These are phyloP conservation scores for Dentiscutata heterogama DNA, from an alignment of 371 early-diverging fungal genomes.

Conservation along the genomic window DNA sequence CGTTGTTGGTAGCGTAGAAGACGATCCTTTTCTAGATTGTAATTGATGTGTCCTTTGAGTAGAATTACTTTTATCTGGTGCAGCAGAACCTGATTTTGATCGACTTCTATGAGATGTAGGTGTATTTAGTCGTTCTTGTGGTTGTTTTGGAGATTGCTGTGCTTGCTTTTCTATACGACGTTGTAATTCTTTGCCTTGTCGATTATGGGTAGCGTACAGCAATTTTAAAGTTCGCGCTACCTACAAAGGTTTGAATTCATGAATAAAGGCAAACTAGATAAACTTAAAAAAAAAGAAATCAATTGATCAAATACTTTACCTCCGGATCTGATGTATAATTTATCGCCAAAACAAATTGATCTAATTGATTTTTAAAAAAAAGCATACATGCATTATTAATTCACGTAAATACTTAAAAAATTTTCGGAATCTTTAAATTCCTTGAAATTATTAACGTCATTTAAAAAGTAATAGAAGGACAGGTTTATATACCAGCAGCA, in stretches of 20 bases:
- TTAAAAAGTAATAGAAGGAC: too few relatives aligned
- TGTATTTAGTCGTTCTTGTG: slow-evolving; percentile 42
- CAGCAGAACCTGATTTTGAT: neutral
- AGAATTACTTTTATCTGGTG: neutral
- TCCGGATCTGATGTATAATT: slow-evolving; percentile 55
- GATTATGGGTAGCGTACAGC: slow-evolving; percentile 52
- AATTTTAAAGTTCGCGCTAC: slow-evolving; percentile 53
- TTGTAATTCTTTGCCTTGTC: slow-evolving; percentile 53
- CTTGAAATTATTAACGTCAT: neutral
- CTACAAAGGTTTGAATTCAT: slow-evolving; percentile 38
- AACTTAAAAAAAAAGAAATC: neutral
- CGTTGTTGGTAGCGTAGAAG: neutral
- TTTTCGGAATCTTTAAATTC: neutral
- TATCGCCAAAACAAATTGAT: slow-evolving; percentile 56
- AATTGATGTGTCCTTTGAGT: neutral
- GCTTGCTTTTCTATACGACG: slow-evolving; percentile 40
- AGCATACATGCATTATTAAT: slow-evolving; percentile 22
- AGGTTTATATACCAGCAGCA: slow-evolving; percentile 56
- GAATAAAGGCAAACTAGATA: neutral
- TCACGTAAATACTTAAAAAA: slow-evolving; percentile 1
- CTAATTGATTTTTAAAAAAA: slow-evolving; percentile 35
- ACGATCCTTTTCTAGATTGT: neutral
- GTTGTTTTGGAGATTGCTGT: slow-evolving; percentile 26
- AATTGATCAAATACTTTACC: slow-evolving; percentile 44
- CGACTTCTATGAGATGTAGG: slow-evolving; percentile 37